Conservation (phyloP, 2,329 filamentous ascomycete genomes). For the Neofusicoccum kwambonambiense region DNA sequence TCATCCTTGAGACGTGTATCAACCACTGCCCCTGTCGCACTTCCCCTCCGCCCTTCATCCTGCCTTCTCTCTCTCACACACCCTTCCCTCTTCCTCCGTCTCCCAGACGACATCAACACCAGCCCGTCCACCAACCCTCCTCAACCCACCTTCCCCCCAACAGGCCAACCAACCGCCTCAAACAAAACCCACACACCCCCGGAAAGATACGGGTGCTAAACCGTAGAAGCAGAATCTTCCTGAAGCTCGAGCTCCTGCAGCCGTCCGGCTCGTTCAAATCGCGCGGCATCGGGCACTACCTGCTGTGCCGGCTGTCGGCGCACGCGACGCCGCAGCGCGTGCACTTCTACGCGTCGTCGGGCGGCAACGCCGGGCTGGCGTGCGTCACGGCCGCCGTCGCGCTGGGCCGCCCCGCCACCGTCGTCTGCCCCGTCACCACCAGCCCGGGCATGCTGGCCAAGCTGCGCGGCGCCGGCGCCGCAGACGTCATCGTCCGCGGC, state of each 20-base stretch:
- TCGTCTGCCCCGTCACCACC: constrained; percentile 69
- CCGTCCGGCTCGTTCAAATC: constrained; percentile 87
- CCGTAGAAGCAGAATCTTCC: constrained; percentile 64
- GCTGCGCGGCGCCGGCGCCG: constrained; percentile 64
- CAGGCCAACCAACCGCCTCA: no score
- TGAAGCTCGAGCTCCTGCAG: constrained; percentile 84
- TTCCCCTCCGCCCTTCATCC: no score
- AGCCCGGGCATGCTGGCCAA: constrained; percentile 70
- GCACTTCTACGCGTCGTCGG: constrained; percentile 78
- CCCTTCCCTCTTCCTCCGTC: not conserved
- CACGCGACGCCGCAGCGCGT: constrained; percentile 35
- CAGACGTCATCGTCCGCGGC: constrained; percentile 67
- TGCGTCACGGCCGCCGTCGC: constrained; percentile 70
- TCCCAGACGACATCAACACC: no score
- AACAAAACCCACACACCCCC: not conserved
- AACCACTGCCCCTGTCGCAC: not conserved
- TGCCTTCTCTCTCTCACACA: not conserved
- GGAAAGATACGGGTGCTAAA: constrained; percentile 3
- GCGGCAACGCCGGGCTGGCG: constrained; percentile 82
- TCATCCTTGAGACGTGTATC: no score
- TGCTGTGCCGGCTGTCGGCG: constrained; percentile 52
- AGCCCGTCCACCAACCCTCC: no score
- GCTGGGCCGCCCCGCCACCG: constrained; percentile 66
- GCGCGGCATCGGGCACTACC: constrained; percentile 68
- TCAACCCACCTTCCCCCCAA: not conserved